phyloP scores from a whole-genome alignment of 495 filamentous ascomycete species.

The Evernia prunastri region DNA sequence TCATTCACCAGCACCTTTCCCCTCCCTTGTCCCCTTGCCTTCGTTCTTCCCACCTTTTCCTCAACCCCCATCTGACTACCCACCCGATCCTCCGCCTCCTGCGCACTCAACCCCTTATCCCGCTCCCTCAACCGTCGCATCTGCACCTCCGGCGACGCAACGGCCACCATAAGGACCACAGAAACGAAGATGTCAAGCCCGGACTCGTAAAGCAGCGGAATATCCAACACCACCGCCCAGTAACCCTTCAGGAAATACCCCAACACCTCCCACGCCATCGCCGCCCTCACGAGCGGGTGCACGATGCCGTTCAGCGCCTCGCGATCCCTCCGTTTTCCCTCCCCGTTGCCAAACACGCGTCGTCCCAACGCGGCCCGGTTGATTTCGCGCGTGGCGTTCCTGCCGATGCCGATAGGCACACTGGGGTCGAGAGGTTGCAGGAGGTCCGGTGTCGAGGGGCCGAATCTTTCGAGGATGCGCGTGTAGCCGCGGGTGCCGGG shows the following conservation, averaged over 20 bases:
- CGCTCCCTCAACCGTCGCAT: constrained; percentile 66
- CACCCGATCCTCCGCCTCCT: constrained; percentile 80
- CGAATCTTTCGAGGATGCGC: constrained; percentile 72
- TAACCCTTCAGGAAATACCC: constrained; percentile 60
- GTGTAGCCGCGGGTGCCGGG: constrained; percentile 79
- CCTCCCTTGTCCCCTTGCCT: constrained; percentile 34
- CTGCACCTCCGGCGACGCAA: constrained; percentile 67
- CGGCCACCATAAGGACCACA: constrained; percentile 76
- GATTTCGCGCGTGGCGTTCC: constrained; percentile 44
- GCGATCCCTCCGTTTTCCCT: constrained; percentile 58
- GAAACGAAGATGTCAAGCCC: constrained; percentile 76
- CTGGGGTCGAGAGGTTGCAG: constrained; percentile 67
- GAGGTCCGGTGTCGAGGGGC: constrained; percentile 71
- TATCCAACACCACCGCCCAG: constrained; percentile 88
- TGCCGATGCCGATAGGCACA: constrained; percentile 49
- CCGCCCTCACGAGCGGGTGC: constrained; percentile 75
- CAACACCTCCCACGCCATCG: constrained; percentile 63
- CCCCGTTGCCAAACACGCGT: constrained; percentile 71
- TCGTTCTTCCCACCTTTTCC: constrained; percentile 68
- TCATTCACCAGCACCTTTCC: constrained; percentile 90
- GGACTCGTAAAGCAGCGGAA: constrained; percentile 85
- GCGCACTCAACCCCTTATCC: constrained; percentile 61
- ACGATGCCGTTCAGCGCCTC: constrained; percentile 79
- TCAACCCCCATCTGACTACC: constrained; percentile 74
- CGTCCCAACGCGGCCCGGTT: constrained; percentile 81